Conservation (phyloP, 2,329 filamentous ascomycete genomes). For the Colletotrichum sp. region DNA sequence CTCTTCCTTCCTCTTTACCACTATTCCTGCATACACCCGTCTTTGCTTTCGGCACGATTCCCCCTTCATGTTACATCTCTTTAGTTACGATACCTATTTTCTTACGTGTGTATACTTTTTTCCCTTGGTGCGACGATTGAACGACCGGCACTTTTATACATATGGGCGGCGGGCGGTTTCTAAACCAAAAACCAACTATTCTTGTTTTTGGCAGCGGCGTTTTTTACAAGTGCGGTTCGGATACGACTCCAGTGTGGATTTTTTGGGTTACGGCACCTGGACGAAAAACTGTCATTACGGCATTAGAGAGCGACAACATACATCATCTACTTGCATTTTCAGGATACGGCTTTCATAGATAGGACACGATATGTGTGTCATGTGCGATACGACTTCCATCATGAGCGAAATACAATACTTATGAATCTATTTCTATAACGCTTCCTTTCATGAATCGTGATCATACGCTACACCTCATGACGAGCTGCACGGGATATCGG, state of each 20-base stretch:
- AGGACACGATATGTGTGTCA: neutral
- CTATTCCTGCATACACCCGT: neutral
- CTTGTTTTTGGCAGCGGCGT: neutral
- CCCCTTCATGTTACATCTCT: neutral
- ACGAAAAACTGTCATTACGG: conserved; percentile 8
- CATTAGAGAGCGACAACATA: neutral
- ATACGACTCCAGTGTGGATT: neutral
- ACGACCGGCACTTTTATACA: conserved; percentile 4
- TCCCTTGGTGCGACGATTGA: neutral
- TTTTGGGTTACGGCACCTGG: neutral
- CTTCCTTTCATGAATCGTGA: neutral
- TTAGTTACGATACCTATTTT: conserved; percentile 12
- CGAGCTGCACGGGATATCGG: neutral
- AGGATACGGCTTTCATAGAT: neutral
- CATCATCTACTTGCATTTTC: neutral
- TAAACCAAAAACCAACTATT: neutral
- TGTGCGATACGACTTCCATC: neutral
- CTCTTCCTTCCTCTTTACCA: neutral
- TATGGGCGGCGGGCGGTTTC: neutral
- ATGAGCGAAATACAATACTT: neutral
- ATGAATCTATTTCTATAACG: neutral
- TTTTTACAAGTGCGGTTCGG: neutral
- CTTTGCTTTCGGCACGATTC: neutral
- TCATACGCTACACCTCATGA: neutral
- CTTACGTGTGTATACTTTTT: neutral